Conservation (phyloP, 2,329 filamentous ascomycete species). For the Epichloe coenophiala region DNA sequence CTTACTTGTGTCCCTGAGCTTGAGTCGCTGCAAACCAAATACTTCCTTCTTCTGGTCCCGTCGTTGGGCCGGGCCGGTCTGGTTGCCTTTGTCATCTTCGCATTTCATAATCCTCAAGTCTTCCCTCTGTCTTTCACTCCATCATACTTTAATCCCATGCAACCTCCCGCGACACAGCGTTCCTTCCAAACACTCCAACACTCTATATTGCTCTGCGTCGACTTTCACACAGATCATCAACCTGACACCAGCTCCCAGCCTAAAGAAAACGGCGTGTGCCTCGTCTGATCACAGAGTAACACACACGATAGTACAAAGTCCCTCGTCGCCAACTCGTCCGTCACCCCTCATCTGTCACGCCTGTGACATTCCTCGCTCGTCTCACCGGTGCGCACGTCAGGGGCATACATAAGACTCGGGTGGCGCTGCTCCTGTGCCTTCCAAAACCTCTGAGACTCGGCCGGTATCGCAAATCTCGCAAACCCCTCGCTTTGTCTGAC, state of each 20-base stretch:
- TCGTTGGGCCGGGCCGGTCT: background rate
- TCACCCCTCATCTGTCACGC: conserved; percentile 6
- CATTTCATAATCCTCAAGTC: background rate
- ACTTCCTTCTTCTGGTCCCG: background rate
- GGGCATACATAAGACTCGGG: conserved; percentile 7
- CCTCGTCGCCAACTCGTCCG: conserved; percentile 3
- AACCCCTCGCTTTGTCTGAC: conserved; percentile 4
- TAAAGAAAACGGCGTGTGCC: background rate
- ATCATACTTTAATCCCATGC: background rate
- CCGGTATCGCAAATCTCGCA: conserved; percentile 1
- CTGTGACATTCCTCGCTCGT: conserved; percentile 6
- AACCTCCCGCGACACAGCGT: conserved; percentile 6
- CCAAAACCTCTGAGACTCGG: conserved; percentile 5
- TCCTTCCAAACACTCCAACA: background rate
- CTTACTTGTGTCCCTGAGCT: background rate
- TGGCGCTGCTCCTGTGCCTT: conserved; percentile 1
- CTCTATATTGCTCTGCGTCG: background rate
- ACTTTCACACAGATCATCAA: background rate
- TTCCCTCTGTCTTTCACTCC: background rate
- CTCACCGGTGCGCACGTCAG: background rate
- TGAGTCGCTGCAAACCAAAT: background rate
- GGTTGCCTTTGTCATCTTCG: background rate
- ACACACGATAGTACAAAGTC: background rate
- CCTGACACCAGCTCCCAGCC: conserved; percentile 4
- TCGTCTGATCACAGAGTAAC: conserved; percentile 2